Evolutionary conservation across 23 red algal genomes (phyloP), one percentile per base, ranked within the genome.

Genomic region (Agarophyton chilense): DNA sequence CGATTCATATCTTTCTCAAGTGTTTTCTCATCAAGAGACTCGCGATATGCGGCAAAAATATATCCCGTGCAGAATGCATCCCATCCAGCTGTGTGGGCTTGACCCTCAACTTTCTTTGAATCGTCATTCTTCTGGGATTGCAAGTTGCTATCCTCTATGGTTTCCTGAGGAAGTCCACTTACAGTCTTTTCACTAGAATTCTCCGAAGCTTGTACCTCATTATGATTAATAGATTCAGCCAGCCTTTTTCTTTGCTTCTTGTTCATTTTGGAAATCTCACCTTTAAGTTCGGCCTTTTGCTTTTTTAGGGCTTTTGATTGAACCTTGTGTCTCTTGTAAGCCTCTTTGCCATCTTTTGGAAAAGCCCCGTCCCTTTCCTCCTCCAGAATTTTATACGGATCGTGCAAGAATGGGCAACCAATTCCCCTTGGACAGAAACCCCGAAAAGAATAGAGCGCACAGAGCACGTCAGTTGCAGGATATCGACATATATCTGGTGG

Each of bases 41-140:
- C 85, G 28, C 85, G 67, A 22, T 50, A 89, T 64, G 68, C 52
- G 26, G 81, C 97, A 90, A 99, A 99, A 39, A 95, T 54, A 74
- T 92, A 99, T 11, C 97, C 97, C 9, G 97, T 99, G 34, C 82
- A 89, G 73, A 94, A 99, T 9, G 97, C 97, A 73, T 99, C 97
- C 74, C 95, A 99, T 2, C 97, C 97, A 28, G 97, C 97, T 10
- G 93, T 90, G 72, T 99, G 97, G 9, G 72, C 88, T 42, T 90
- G 38, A 7, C 41, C 63, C 49, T 24, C 43, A 12, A 28, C 16
- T 21, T 25, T 38, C 3, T 45, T 66, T 71, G 67, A 53, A 35
- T 42, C 35, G 2, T 36, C 17, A 6, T 40, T 33, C 51, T 21
- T 25, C n/a, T 7, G 13, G 49, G 40, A 39, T 32, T 1, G n/a